phyloP scores from a whole-genome alignment of 202 grass and related monocot species.

The Zizania palustris region DNA sequence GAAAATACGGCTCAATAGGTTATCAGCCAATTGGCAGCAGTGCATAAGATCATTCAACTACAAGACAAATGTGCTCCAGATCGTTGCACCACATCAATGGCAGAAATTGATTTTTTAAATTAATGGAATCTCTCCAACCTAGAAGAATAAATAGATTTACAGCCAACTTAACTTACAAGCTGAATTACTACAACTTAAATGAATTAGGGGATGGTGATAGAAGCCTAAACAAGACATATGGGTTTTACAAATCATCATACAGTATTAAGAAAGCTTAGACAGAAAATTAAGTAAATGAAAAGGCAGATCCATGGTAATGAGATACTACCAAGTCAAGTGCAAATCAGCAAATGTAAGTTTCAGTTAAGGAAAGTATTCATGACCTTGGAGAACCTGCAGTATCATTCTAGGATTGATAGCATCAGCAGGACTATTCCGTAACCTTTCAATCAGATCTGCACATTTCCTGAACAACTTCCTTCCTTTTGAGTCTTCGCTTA shows the following conservation, averaged over 20 bases:
- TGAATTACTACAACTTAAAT: not conserved
- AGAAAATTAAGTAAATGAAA: constrained; percentile 11
- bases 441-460: constrained; percentile 69
- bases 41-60: not conserved
- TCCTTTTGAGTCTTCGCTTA: constrained; percentile 81
- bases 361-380: constrained; percentile 15
- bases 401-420: constrained; percentile 74
- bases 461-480: constrained; percentile 81
- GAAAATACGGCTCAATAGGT: not conserved
- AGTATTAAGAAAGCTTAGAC: constrained; percentile 9
- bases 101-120: not conserved
- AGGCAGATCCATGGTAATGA: not conserved
- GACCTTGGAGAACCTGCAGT: constrained; percentile 82
- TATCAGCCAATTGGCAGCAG: not conserved
- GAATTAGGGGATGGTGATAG: not conserved
- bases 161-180: not conserved
- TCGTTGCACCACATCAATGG: not conserved
- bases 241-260: not conserved
- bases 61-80: not conserved
- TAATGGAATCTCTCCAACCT: not conserved
- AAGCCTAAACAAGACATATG: not conserved
- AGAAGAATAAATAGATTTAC: not conserved
- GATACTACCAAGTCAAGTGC: not conserved
- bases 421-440: constrained; percentile 63
- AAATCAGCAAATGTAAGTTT: constrained; percentile 8